Conservation (phyloP, 202 grass and related monocot species). For the Panicum hallii region DNA sequence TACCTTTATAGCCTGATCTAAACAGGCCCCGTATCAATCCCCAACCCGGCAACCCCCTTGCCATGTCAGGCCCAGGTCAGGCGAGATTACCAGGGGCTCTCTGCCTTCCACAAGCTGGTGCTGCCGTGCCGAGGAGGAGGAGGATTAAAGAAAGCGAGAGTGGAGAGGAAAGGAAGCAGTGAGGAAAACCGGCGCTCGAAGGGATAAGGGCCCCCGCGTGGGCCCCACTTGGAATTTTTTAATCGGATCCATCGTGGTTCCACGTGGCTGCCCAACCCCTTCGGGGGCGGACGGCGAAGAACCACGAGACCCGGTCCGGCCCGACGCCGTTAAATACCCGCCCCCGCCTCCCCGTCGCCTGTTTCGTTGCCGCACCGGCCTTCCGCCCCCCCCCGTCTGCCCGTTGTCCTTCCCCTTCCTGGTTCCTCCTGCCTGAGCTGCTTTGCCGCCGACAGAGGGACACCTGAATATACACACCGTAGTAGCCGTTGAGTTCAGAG, state of each 20-base stretch:
- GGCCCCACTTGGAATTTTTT: constrained; percentile 40
- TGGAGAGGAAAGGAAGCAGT: neutral
- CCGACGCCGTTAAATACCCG: constrained; percentile 40
- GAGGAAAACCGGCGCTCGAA: neutral
- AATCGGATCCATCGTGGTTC: constrained; percentile 72
- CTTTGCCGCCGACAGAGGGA: constrained; percentile 26
- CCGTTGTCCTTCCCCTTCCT: neutral
- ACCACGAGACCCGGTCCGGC: neutral
- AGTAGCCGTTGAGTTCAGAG: neutral
- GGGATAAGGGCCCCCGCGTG: neutral
- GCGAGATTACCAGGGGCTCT: constrained; percentile 13
- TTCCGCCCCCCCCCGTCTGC: neutral
- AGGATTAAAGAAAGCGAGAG: constrained; percentile 3
- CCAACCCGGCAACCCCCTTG: neutral
- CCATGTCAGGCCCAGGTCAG: constrained; percentile 52
- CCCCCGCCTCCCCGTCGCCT: constrained; percentile 21
- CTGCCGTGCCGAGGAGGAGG: neutral
- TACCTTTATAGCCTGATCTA: too few relatives aligned
- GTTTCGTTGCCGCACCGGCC: constrained; percentile 36
- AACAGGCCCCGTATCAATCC: too few relatives aligned
- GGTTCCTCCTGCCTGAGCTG: neutral
- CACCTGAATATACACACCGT: neutral
- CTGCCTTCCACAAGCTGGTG: neutral
- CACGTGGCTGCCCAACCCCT: constrained; percentile 59
- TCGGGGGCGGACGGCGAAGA: neutral